Conservation (phyloP, 805 yeast genomes). For the Zygoascus biomembranicola region DNA sequence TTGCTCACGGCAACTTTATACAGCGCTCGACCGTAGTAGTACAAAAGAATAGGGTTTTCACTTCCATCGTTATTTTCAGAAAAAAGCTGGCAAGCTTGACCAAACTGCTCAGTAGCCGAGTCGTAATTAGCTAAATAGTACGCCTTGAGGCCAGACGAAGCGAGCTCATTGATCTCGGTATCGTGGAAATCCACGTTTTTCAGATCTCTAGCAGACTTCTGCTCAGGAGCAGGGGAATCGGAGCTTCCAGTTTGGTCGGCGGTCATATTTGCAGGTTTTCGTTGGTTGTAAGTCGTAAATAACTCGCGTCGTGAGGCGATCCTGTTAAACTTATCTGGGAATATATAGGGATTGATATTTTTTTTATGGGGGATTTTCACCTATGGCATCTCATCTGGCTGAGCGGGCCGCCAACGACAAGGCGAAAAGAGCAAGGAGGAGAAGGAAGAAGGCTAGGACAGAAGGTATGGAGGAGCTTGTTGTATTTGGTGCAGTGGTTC, state of each 20-base stretch:
- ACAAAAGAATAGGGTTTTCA: slow-evolving; percentile 66
- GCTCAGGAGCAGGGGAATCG: not conserved
- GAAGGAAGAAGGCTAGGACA: slow-evolving; percentile 22
- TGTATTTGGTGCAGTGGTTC: not conserved
- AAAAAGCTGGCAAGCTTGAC: slow-evolving; percentile 58
- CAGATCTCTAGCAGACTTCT: not conserved
- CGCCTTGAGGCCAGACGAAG: slow-evolving; percentile 55
- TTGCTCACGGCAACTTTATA: slow-evolving; percentile 68
- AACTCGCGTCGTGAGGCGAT: no score
- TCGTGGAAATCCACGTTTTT: slow-evolving; percentile 1
- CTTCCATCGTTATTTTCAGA: slow-evolving; percentile 44
- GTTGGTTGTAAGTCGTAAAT: no score
- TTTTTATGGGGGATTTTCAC: no score
- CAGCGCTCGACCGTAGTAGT: slow-evolving; percentile 69
- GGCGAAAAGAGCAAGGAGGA: slow-evolving; percentile 5
- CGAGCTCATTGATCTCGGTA: slow-evolving; percentile 34
- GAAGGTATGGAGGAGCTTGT: slow-evolving; percentile 13
- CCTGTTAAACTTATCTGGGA: no score
- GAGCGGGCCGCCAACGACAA: not conserved
- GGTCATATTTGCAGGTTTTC: not conserved
- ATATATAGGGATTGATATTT: no score
- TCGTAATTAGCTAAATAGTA: slow-evolving; percentile 61
- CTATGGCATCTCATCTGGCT: not conserved
- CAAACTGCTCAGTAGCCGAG: slow-evolving; percentile 59
- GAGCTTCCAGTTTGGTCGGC: not conserved